phyloP scores from a whole-genome alignment of 2,329 filamentous ascomycete genomes.

The Aspergillus neoniger region DNA sequence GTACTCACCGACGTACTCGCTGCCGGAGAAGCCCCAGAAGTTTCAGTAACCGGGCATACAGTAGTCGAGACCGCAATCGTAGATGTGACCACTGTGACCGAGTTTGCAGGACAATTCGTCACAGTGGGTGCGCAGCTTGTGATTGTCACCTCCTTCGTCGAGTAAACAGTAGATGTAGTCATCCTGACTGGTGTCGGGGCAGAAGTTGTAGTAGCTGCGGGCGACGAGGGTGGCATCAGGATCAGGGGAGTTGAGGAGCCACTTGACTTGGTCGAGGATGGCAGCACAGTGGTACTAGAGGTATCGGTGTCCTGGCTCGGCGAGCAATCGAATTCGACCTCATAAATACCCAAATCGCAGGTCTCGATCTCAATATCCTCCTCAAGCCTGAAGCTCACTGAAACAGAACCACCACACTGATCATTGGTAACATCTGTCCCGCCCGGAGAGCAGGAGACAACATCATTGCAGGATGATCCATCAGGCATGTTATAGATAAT shows the following conservation, averaged over 20 bases:
- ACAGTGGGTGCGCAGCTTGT: slow-evolving; percentile 44
- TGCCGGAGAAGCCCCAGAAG: slow-evolving; percentile 8
- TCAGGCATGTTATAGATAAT: slow-evolving; percentile 88
- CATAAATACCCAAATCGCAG: slow-evolving; percentile 65
- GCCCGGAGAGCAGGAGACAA: slow-evolving; percentile 63
- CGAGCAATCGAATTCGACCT: slow-evolving; percentile 32
- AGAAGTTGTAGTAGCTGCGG: slow-evolving; percentile 7
- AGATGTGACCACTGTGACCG: slow-evolving; percentile 54
- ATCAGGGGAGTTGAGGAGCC: slow-evolving; percentile 1
- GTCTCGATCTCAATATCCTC: slow-evolving; percentile 56
- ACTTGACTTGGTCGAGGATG: not conserved
- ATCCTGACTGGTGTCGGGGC: slow-evolving; percentile 23
- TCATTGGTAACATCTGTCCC: slow-evolving; percentile 75
- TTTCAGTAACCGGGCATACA: slow-evolving; percentile 53
- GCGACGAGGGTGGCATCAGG: not conserved
- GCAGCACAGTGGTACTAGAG: slow-evolving; percentile 8
- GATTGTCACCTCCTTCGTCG: slow-evolving; percentile 40
- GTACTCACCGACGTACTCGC: slow-evolving; percentile 7
- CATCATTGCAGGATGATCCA: slow-evolving; percentile 79
- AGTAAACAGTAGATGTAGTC: slow-evolving; percentile 43
- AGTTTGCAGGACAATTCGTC: slow-evolving; percentile 55
- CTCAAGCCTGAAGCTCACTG: slow-evolving; percentile 70
- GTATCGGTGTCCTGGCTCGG: slow-evolving; percentile 21
- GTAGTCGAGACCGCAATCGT: slow-evolving; percentile 62
- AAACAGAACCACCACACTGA: slow-evolving; percentile 89